phyloP scores from a whole-genome alignment of 495 filamentous ascomycete species.

The Neurospora intermedia region DNA sequence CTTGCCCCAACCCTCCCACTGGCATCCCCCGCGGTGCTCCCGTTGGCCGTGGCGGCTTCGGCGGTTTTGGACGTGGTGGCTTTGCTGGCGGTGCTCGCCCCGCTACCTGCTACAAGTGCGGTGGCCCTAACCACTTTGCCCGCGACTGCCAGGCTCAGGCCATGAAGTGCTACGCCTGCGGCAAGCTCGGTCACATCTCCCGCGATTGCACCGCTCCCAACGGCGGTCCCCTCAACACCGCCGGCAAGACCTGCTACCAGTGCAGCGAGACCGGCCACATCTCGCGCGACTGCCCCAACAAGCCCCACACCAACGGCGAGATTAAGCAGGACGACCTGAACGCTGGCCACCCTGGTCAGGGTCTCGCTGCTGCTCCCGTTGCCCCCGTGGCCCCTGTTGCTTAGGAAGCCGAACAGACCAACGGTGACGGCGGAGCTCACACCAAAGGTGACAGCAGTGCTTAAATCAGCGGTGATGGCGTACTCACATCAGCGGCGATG shows the following conservation, averaged over 20 bases:
- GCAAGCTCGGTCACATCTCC: constrained; percentile 96
- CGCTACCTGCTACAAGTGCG: constrained; percentile 98
- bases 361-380: constrained; percentile 19
- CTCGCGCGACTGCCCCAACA: constrained; percentile 81
- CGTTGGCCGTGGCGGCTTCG: constrained; percentile 58
- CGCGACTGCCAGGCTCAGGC: constrained; percentile 98
- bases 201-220: constrained; percentile 96
- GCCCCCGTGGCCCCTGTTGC: constrained; percentile 14
- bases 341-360: constrained; percentile 2
- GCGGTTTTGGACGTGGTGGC: constrained; percentile 48
- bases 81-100: constrained; percentile 59
- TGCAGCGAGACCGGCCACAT: constrained; percentile 95
- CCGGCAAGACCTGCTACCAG: constrained; percentile 97
- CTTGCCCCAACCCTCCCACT: constrained; percentile 61
- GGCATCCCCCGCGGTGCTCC: constrained; percentile 55
- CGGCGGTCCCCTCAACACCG: constrained; percentile 88
- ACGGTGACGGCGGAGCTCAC: neutral
- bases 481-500: no score
- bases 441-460: neutral
- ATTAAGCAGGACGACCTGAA: constrained; percentile 25
- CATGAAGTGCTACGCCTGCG: constrained; percentile 99
- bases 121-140: constrained; percentile 96
- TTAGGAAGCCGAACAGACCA: constrained; percentile 22
- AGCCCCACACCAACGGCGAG: constrained; percentile 38
- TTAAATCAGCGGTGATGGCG: neutral